A percentile compares a stretch with the other conserved stretches of the same genome.
Evolutionary conservation across 2,329 filamentous ascomycete genomes (phyloP).

Genomic region (Neonectria hederae): DNA sequence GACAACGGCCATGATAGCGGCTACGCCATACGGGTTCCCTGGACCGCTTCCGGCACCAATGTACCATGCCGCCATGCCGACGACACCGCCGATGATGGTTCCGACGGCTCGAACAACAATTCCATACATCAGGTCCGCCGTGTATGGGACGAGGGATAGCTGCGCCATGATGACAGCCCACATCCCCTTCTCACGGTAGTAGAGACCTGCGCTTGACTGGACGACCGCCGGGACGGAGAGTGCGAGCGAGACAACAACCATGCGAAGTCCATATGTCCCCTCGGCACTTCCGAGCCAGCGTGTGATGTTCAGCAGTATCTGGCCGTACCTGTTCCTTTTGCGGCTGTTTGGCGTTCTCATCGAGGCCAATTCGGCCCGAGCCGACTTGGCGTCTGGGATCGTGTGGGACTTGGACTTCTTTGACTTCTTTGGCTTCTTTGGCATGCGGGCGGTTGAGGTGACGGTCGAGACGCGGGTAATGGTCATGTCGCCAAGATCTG

Average conservation of each 20-base stretch:
- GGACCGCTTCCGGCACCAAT: constrained; percentile 13
- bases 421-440: background rate
- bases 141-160: constrained; percentile 32
- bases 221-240: constrained; percentile 17
- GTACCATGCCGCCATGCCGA: constrained; percentile 18
- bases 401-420: background rate
- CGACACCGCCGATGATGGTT: constrained; percentile 14
- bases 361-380: constrained; percentile 5
- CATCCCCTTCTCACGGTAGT: constrained; percentile 32
- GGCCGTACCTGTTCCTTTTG: constrained; percentile 5
- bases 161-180: constrained; percentile 38
- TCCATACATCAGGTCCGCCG: constrained; percentile 31
- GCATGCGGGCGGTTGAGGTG: background rate
- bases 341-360: constrained; percentile 22
- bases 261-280: constrained; percentile 13
- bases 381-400: background rate
- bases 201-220: constrained; percentile 27
- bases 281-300: constrained; percentile 9
- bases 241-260: constrained; percentile 10
- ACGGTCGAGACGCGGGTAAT: constrained; percentile 18
- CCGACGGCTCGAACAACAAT: constrained; percentile 20
- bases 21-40: constrained; percentile 28
- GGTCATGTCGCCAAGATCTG: constrained; percentile 12
- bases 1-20: constrained; percentile 31
- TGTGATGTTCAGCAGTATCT: constrained; percentile 1